phyloP scores from a whole-genome alignment of 768 basidiomycete species.

The Pleurotus tuoliensis region DNA sequence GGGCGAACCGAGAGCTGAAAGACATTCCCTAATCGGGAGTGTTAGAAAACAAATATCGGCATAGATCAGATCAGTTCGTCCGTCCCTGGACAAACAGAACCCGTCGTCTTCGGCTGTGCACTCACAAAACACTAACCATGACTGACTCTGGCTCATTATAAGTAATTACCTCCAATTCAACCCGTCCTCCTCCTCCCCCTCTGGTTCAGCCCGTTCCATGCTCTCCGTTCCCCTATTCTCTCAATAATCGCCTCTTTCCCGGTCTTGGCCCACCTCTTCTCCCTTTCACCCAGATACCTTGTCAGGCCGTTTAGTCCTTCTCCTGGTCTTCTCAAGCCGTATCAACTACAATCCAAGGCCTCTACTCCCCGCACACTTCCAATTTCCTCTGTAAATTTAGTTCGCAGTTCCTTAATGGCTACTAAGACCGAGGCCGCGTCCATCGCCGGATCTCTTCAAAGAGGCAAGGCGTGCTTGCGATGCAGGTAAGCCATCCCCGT shows the following conservation, averaged over 20 bases:
- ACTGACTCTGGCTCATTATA: slow-evolving; percentile 6
- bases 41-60: slow-evolving; percentile 2
- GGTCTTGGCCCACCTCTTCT: slow-evolving; percentile 17
- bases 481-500: slow-evolving; percentile 48
- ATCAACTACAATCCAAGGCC: slow-evolving; percentile 4
- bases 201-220: slow-evolving; percentile 22
- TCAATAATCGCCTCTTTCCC: slow-evolving; percentile 9
- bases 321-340: slow-evolving; percentile 16
- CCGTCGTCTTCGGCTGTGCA: slow-evolving; percentile 11
- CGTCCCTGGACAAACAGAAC: slow-evolving; percentile 10
- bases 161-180: slow-evolving; percentile 13
- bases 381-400: slow-evolving; percentile 26
- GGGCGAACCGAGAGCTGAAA: background rate
- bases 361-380: slow-evolving; percentile 2
- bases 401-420: slow-evolving; percentile 41
- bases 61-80: slow-evolving; percentile 7
- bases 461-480: slow-evolving; percentile 69
- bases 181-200: slow-evolving; percentile 15
- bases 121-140: slow-evolving; percentile 4
- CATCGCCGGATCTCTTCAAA: slow-evolving; percentile 44
- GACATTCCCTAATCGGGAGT: slow-evolving; percentile 4
- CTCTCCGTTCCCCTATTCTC: slow-evolving; percentile 18
- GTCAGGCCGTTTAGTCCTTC: background rate
- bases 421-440: slow-evolving; percentile 39
- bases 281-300: slow-evolving; percentile 14